A percentile compares a stretch with the other conserved stretches of the same genome.
Evolutionary conservation across 768 basidiomycete species (phyloP).

Genomic region (Pluteus cervinus): DNA sequence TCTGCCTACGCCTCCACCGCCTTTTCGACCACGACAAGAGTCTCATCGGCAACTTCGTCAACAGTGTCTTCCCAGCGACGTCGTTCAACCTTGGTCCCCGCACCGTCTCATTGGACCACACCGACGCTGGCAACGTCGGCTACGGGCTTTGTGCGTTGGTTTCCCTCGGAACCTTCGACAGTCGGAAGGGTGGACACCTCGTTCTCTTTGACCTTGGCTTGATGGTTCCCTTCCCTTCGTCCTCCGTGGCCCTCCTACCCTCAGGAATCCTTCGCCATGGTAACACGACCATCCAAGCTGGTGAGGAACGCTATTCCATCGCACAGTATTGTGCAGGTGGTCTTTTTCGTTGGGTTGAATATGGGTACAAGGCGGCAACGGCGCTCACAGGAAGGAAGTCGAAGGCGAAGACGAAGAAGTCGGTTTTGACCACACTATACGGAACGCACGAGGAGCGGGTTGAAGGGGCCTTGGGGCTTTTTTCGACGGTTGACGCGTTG

Average conservation of each 20-base stretch:
- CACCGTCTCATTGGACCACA: constrained; percentile 12
- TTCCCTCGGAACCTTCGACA: constrained; percentile 18
- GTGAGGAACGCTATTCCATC: constrained; percentile 12
- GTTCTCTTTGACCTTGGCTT: constrained; percentile 16
- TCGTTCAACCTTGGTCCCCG: constrained; percentile 24
- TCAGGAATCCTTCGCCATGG: constrained; percentile 11
- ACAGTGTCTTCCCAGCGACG: constrained; percentile 15
- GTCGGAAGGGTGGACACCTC: constrained; percentile 15
- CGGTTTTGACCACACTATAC: no score
- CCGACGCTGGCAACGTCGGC: constrained; percentile 18
- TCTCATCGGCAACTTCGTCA: constrained; percentile 4
- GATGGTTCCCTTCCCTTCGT: constrained; percentile 18
- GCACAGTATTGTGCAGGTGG: constrained; percentile 17
- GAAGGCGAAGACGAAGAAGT: no score
- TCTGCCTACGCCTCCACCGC: not conserved
- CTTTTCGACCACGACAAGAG: not conserved
- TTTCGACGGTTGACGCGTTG: no score
- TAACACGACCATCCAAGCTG: constrained; percentile 9
- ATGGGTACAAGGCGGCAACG: no score
- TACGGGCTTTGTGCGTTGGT: constrained; percentile 21
- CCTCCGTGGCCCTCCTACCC: constrained; percentile 16
- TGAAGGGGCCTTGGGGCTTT: no score
- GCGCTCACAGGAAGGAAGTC: no score
- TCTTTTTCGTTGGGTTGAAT: constrained; percentile 13
- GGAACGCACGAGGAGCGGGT: no score